phyloP scores from a whole-genome alignment of 139 green algal species.

The Trebouxia sp. region DNA sequence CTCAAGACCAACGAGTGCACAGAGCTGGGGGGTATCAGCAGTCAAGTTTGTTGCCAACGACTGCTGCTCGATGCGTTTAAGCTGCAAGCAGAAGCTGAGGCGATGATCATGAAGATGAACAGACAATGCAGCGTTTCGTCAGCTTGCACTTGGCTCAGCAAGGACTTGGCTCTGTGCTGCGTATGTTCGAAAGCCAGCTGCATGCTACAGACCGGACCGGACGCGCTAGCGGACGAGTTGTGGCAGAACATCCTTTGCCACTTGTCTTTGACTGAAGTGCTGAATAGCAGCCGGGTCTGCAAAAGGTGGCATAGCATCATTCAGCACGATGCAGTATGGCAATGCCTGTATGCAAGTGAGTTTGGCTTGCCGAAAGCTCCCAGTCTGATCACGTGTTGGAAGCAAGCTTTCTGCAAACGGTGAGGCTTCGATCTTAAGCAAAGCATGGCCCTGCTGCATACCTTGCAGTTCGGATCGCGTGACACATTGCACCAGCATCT shows the following conservation, averaged over 20 bases:
- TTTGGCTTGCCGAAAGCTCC: background rate
- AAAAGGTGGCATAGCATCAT: background rate
- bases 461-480: too few species aligned
- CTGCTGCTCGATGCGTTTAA: too few species aligned
- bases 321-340: background rate
- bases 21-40: too few species aligned
- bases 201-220: background rate
- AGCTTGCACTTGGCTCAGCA: background rate
- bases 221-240: slow-evolving; percentile 13
- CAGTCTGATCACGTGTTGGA: background rate
- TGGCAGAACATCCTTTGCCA: slow-evolving; percentile 4
- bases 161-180: background rate
- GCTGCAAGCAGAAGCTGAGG: too few species aligned
- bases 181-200: background rate
- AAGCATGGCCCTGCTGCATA: background rate
- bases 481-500: too few species aligned
- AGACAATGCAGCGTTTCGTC: background rate
- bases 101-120: too few species aligned
- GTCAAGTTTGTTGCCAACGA: too few species aligned
- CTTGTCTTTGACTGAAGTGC: background rate
- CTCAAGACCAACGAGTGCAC: too few species aligned
- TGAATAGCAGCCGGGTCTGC: background rate
- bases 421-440: too few species aligned
- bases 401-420: background rate
- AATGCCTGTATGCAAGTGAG: background rate